Evolutionary conservation across 2,329 filamentous ascomycete genomes (phyloP).

Genomic region (Pseudophaeomoniella oleicola): DNA sequence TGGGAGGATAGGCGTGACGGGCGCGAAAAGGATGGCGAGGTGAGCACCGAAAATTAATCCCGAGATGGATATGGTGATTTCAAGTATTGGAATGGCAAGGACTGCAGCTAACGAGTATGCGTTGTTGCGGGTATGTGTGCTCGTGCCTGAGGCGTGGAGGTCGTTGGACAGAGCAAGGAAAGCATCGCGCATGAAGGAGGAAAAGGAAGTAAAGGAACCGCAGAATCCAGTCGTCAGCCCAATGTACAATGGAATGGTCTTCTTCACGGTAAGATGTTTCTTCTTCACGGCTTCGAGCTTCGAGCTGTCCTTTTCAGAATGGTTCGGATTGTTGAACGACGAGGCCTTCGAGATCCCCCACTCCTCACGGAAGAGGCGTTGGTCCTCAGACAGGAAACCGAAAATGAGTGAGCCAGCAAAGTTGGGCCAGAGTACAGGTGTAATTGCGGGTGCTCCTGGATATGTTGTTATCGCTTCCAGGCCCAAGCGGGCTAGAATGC

Average conservation of each 20-base stretch:
- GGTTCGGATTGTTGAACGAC: conserved; percentile 11
- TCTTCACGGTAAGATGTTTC: conserved; percentile 48
- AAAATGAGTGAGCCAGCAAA: conserved; percentile 63
- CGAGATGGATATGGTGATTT: conserved; percentile 51
- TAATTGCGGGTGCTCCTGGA: conserved; percentile 57
- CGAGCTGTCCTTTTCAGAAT: conserved; percentile 4
- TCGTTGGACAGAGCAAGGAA: conserved; percentile 65
- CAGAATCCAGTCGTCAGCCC: conserved; percentile 76
- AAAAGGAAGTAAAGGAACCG: conserved; percentile 76
- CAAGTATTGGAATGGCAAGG: conserved; percentile 54
- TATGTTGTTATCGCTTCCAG: conserved; percentile 64
- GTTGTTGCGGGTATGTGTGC: conserved; percentile 36
- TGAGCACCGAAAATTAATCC: conserved; percentile 59
- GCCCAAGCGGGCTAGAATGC: conserved; percentile 65
- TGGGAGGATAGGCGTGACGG: conserved; percentile 43
- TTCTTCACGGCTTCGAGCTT: conserved; percentile 28
- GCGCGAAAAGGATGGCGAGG: conserved; percentile 46
- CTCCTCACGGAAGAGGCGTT: conserved; percentile 51
- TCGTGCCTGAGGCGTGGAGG: conserved; percentile 23
- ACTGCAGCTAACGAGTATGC: conserved; percentile 69
- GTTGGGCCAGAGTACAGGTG: conserved; percentile 69
- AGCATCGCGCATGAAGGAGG: conserved; percentile 62
- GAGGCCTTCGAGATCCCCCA: conserved; percentile 33
- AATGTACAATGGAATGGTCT: conserved; percentile 70
- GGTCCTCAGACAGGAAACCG: conserved; percentile 67